Conservation (phyloP, 495 filamentous ascomycete genomes). For the Aspergillus kassunensis region DNA sequence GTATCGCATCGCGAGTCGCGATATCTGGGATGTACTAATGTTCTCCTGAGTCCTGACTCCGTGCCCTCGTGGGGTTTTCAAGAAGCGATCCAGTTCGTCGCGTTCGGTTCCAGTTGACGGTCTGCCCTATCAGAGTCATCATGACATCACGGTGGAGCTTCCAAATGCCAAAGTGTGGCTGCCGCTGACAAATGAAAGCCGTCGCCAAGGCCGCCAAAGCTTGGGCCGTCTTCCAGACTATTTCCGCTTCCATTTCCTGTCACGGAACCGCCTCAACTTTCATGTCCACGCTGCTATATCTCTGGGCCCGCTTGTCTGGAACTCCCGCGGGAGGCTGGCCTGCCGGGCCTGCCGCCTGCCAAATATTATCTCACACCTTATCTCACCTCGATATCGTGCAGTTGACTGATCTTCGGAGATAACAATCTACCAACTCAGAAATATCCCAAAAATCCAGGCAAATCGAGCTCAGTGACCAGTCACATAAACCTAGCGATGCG, state of each 20-base stretch:
- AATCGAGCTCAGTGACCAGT: background rate
- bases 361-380: too few species aligned
- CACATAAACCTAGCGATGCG: background rate
- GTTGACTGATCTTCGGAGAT: background rate
- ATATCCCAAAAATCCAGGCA: too few species aligned
- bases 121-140: slow-evolving; percentile 10
- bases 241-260: background rate
- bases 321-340: background rate
- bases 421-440: too few species aligned
- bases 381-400: background rate
- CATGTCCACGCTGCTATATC: too few species aligned
- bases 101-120: slow-evolving; percentile 7
- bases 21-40: too few species aligned
- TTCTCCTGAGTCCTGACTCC: slow-evolving; percentile 7
- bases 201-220: slow-evolving; percentile 20
- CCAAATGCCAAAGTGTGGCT: slow-evolving; percentile 14
- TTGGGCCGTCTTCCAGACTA: slow-evolving; percentile 23
- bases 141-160: slow-evolving; percentile 19
- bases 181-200: slow-evolving; percentile 17
- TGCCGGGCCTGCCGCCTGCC: too few species aligned
- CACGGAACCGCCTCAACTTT: background rate
- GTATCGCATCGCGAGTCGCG: too few species aligned
- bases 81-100: too few species aligned
- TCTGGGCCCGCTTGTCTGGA: background rate
- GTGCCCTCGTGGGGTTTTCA: slow-evolving; percentile 9